A percentile compares a stretch with the other conserved stretches of the same genome.
phyloP scores from a whole-genome alignment of 768 basidiomycete species.

The Pleurotus pulmonarius region DNA sequence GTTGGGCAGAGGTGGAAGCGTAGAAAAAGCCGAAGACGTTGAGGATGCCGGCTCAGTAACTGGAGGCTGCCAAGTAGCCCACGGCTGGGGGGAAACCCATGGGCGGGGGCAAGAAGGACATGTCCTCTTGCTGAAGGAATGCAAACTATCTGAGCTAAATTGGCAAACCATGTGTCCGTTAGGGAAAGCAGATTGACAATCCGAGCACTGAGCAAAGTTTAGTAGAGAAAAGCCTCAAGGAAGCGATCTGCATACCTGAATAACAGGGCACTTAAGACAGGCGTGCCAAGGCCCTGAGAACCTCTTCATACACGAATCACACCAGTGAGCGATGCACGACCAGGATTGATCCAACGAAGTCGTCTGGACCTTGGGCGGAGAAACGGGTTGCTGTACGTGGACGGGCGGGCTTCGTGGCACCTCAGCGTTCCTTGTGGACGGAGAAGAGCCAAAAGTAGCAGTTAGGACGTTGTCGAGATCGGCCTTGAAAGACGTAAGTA shows the following conservation, averaged over 20 bases:
- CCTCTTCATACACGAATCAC: slow-evolving; percentile 29
- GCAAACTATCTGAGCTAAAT: background rate
- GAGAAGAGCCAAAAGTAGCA: slow-evolving; percentile 27
- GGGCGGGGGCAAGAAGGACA: background rate
- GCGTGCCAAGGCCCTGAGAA: slow-evolving; percentile 28
- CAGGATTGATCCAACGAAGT: slow-evolving; percentile 11
- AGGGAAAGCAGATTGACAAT: slow-evolving; percentile 18
- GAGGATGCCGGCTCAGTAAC: background rate
- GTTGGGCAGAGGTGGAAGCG: slow-evolving; percentile 3
- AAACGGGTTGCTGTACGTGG: slow-evolving; percentile 5
- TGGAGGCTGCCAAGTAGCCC: background rate
- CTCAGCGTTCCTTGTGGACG: too few species aligned
- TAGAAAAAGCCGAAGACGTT: background rate
- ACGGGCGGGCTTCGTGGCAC: too few species aligned
- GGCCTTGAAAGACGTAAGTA: slow-evolving; percentile 49
- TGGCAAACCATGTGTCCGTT: background rate
- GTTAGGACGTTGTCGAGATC: slow-evolving; percentile 47
- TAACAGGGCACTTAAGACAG: slow-evolving; percentile 32
- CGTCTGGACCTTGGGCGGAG: background rate
- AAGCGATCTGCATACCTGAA: slow-evolving; percentile 27
- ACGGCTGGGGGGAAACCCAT: background rate
- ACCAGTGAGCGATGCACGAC: slow-evolving; percentile 22
- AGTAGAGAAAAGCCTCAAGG: background rate
- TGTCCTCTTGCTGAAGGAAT: background rate
- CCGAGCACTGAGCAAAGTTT: slow-evolving; percentile 23